Evolutionary conservation across 306 rosid species (phyloP).

Genomic region (Fagus crenata): DNA sequence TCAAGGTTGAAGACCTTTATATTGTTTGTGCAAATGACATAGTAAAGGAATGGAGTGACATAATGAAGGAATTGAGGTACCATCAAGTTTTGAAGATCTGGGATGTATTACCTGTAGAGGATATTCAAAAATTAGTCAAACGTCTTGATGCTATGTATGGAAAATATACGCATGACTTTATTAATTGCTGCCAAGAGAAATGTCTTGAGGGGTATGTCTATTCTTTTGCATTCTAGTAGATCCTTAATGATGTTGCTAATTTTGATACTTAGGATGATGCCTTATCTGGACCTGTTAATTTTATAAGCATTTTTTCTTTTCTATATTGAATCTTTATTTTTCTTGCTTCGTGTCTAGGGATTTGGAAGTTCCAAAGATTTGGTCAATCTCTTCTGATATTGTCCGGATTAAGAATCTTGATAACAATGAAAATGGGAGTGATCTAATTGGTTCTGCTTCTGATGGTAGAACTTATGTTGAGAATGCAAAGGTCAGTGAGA

Average conservation of each 20-base stretch:
- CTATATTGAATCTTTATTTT: neutral
- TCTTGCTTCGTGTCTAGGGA: constrained; percentile 33
- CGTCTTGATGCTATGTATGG: constrained; percentile 58
- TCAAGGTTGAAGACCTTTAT: constrained; percentile 55
- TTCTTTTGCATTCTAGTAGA: constrained; percentile 2
- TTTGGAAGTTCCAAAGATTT: constrained; percentile 56
- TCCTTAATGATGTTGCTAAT: neutral
- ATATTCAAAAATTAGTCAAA: constrained; percentile 52
- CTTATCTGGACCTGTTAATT: neutral
- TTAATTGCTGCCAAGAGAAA: constrained; percentile 52
- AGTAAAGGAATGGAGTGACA: constrained; percentile 45
- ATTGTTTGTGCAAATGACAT: constrained; percentile 61
- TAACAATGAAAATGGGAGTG: constrained; percentile 27
- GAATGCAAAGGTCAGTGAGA: constrained; percentile 78
- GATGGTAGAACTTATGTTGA: constrained; percentile 67
- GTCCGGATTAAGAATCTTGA: constrained; percentile 38
- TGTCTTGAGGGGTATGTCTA: constrained; percentile 51
- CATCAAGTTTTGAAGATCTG: constrained; percentile 69
- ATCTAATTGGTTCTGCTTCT: constrained; percentile 25
- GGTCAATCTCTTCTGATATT: constrained; percentile 46
- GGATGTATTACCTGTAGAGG: constrained; percentile 61
- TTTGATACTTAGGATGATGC: neutral
- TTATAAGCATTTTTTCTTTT: neutral
- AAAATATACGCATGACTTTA: constrained; percentile 53
- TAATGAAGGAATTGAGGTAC: constrained; percentile 37